Evolutionary conservation across 768 basidiomycete species (phyloP).

Genomic region (Daedaleopsis sinensis): DNA sequence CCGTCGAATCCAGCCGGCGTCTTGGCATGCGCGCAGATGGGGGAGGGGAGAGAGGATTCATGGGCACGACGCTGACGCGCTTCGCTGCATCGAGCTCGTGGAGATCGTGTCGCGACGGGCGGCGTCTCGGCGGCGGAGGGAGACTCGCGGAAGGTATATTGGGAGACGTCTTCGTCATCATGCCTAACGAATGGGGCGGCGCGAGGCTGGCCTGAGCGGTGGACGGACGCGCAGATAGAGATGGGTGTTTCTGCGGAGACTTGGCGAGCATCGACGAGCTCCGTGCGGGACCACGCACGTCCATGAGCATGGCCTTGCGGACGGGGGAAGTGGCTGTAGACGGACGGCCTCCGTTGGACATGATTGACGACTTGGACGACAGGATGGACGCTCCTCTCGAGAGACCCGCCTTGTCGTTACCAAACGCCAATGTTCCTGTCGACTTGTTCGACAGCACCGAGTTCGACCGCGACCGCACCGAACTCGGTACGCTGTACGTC

Average conservation of each 20-base stretch:
- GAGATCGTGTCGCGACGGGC: conserved; percentile 33
- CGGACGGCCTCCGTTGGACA: background rate
- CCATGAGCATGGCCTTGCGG: conserved; percentile 3
- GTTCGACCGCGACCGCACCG: conserved; percentile 19
- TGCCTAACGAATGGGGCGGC: conserved; percentile 27
- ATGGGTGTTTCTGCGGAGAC: conserved; percentile 8
- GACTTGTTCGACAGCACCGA: conserved; percentile 27
- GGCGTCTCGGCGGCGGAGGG: conserved; percentile 52
- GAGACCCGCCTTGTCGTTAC: conserved; percentile 9
- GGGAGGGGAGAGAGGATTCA: conserved; percentile 42
- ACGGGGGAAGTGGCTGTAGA: conserved; percentile 5
- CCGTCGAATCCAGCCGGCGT: conserved; percentile 8
- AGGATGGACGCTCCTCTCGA: conserved; percentile 12
- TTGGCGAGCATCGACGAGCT: conserved; percentile 19
- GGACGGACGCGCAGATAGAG: conserved; percentile 36
- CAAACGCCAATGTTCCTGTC: conserved; percentile 24
- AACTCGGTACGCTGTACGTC: conserved; percentile 12
- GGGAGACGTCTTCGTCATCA: conserved; percentile 24
- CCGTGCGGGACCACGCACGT: conserved; percentile 15
- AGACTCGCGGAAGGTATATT: conserved; percentile 40
- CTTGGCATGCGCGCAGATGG: conserved; percentile 21
- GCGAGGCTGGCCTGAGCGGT: conserved; percentile 38
- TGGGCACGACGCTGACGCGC: conserved; percentile 33
- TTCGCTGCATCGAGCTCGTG: conserved; percentile 12
- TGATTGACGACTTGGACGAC: conserved; percentile 4